Conservation (phyloP, 805 yeast species). For the Candida ulmi region DNA sequence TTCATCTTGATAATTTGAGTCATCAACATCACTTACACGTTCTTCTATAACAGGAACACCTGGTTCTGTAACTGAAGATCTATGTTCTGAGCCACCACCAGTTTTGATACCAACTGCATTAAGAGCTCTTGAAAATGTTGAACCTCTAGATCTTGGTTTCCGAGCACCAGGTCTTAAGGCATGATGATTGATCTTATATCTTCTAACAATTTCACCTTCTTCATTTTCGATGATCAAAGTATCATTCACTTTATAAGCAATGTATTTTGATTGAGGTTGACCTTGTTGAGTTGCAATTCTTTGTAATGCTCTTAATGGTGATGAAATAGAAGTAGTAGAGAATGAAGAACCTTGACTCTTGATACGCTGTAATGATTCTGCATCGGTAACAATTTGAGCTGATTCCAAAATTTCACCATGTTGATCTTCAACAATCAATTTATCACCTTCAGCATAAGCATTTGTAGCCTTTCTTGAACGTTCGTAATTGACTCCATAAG, state of each 20-base stretch:
- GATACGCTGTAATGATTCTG: conserved; percentile 6
- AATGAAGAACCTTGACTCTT: conserved; percentile 16
- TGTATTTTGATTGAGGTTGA: conserved; percentile 25
- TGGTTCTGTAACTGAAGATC: neutral
- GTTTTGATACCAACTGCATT: conserved; percentile 41
- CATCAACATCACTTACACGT: conserved; percentile 12
- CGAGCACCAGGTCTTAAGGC: conserved; percentile 3
- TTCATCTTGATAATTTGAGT: conserved; percentile 14
- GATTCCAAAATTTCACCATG: conserved; percentile 76
- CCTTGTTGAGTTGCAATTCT: conserved; percentile 6
- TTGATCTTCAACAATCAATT: conserved; percentile 72
- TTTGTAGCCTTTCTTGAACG: conserved; percentile 26
- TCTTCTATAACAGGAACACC: neutral
- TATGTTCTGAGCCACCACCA: conserved; percentile 1
- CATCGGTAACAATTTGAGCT: conserved; percentile 33
- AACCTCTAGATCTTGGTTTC: conserved; percentile 22
- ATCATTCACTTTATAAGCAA: conserved; percentile 78
- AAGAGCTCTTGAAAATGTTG: conserved; percentile 43
- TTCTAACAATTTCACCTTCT: conserved; percentile 86
- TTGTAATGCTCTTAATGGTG: conserved; percentile 12
- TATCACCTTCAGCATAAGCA: conserved; percentile 65
- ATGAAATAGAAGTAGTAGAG: conserved; percentile 14
- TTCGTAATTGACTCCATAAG: conserved; percentile 17
- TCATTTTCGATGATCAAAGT: conserved; percentile 79
- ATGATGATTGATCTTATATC: conserved; percentile 70